Conservation (phyloP, 148 eudicot genomes). For the Suaeda aralocaspica region DNA sequence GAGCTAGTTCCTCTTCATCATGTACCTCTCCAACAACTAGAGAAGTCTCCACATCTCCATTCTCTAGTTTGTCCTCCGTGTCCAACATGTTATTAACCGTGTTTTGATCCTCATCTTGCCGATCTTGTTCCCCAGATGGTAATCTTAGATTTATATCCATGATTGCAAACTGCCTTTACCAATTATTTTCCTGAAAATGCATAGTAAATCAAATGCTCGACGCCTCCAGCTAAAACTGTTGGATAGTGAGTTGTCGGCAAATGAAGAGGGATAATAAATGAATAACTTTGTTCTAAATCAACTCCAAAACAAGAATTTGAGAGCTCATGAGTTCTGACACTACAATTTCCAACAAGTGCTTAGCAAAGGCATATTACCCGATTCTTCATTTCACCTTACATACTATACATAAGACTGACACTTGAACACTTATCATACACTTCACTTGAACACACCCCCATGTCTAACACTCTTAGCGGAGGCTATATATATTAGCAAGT, state of each 20-base stretch:
- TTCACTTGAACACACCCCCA: no score
- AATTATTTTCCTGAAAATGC: slow-evolving; percentile 17
- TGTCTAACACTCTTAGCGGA: no score
- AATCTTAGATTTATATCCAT: slow-evolving; percentile 95
- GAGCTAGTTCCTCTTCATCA: slow-evolving; percentile 40
- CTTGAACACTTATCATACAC: no score
- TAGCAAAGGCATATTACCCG: no score
- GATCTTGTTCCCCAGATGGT: slow-evolving; percentile 81
- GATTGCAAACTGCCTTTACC: slow-evolving; percentile 19
- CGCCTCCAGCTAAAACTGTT: not conserved
- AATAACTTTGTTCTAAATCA: not conserved
- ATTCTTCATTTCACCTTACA: no score
- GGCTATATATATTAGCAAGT: no score
- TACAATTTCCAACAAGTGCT: not conserved
- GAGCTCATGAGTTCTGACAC: not conserved
- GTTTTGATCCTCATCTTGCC: slow-evolving; percentile 63
- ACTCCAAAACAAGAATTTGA: slow-evolving; percentile 5
- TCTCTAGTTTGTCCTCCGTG: slow-evolving; percentile 52
- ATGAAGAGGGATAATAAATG: not conserved
- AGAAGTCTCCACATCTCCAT: slow-evolving; percentile 36
- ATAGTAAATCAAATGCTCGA: not conserved
- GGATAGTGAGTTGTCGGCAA: not conserved
- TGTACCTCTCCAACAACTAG: slow-evolving; percentile 37
- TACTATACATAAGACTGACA: no score
- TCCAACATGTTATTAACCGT: slow-evolving; percentile 49